Evolutionary conservation across 2,329 filamentous ascomycete species (phyloP).

Genomic region (Incumbomyces lentus): DNA sequence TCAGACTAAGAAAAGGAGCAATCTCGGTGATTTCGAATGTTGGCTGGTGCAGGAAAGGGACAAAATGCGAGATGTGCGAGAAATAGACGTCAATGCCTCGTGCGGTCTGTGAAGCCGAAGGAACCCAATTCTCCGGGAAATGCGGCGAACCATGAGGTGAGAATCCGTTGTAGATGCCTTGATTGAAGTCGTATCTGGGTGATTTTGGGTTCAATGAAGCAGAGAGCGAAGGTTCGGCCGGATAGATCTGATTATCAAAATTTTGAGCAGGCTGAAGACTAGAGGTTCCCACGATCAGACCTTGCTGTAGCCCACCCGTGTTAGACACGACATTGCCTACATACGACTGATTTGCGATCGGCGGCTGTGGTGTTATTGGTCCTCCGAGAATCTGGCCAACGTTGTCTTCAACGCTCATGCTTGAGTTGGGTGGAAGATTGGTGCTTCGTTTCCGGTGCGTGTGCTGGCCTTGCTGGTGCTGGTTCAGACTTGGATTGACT

Average conservation of each 20-base stretch:
- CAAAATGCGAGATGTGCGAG: constrained; percentile 27
- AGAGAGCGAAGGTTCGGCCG: not conserved
- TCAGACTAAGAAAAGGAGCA: constrained; percentile 24
- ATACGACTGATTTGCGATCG: not conserved
- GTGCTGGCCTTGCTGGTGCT: not conserved
- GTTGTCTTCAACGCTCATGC: too few species aligned
- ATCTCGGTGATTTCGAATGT: constrained; percentile 26
- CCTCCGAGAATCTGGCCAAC: not conserved
- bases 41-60: constrained; percentile 30
- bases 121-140: constrained; percentile 25
- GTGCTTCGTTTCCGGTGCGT: not conserved
- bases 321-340: not conserved
- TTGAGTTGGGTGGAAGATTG: too few species aligned
- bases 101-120: constrained; percentile 24
- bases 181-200: not conserved
- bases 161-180: constrained; percentile 12
- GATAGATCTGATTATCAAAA: not conserved
- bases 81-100: constrained; percentile 30
- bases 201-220: not conserved
- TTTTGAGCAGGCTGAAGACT: not conserved
- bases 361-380: not conserved
- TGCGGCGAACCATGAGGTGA: constrained; percentile 11
- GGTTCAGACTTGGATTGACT: not conserved
- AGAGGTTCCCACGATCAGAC: not conserved
- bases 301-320: not conserved